A percentile compares a stretch with the other conserved stretches of the same genome.
Conservation (phyloP, 2,329 filamentous ascomycete genomes). For the Tolypocladium tropicale region DNA sequence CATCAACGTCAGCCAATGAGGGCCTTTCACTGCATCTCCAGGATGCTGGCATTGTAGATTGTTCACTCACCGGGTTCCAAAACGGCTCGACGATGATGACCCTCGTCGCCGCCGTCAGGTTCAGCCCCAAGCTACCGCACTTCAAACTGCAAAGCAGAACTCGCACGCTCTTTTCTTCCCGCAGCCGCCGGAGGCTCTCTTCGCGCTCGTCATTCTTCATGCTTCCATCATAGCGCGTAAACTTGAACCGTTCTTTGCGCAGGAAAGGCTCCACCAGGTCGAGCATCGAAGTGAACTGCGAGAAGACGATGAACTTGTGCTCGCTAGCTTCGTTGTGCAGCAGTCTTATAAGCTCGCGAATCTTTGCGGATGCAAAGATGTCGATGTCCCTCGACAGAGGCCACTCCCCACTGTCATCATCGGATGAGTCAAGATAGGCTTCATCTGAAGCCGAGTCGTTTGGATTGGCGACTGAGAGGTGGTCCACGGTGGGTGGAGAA, state of each 20-base stretch:
- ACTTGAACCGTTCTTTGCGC: slow-evolving; percentile 60
- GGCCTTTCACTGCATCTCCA: not conserved
- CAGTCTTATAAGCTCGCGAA: slow-evolving; percentile 73
- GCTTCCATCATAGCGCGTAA: slow-evolving; percentile 83
- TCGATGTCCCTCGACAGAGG: slow-evolving; percentile 21
- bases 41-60: not conserved
- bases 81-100: slow-evolving; percentile 96
- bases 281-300: slow-evolving; percentile 96
- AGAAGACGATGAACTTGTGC: slow-evolving; percentile 98
- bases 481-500: slow-evolving; percentile 6
- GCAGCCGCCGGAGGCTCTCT: slow-evolving; percentile 67
- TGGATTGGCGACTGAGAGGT: slow-evolving; percentile 22
- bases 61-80: slow-evolving; percentile 76
- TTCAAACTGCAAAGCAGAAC: slow-evolving; percentile 89
- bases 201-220: slow-evolving; percentile 94
- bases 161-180: slow-evolving; percentile 63
- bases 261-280: slow-evolving; percentile 93
- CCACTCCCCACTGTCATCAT: slow-evolving; percentile 14
- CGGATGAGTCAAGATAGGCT: slow-evolving; percentile 29
- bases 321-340: slow-evolving; percentile 66
- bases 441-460: slow-evolving; percentile 20
- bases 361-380: slow-evolving; percentile 75
- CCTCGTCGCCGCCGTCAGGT: slow-evolving; percentile 84
- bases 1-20: slow-evolving; percentile 2
- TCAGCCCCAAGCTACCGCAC: slow-evolving; percentile 85